A percentile compares a stretch with the other conserved stretches of the same genome.
phyloP scores from a whole-genome alignment of 177 flowering plant species.

The Vitis hybrid region DNA sequence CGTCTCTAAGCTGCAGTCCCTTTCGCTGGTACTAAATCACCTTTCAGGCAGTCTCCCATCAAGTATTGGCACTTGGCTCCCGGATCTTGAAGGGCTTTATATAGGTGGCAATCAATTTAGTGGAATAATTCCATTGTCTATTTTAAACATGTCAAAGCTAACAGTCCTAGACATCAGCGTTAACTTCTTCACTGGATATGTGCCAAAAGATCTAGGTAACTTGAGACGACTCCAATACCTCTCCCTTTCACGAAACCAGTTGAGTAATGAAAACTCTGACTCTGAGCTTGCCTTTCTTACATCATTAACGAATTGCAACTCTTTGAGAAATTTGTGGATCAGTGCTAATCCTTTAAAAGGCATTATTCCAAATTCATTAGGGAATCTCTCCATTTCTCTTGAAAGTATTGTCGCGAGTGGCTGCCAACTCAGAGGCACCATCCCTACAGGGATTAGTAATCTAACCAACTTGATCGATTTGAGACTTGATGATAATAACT shows the following conservation, averaged over 20 bases:
- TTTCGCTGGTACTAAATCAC: background rate
- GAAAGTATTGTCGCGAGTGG: background rate
- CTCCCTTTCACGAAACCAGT: background rate
- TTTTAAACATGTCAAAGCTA: background rate
- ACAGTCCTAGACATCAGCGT: background rate
- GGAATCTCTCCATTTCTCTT: slow-evolving; percentile 19
- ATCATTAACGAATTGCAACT: background rate
- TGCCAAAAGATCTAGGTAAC: background rate
- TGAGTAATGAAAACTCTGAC: background rate
- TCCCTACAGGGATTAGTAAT: background rate
- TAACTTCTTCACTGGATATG: background rate
- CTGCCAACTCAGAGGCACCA: slow-evolving; percentile 4
- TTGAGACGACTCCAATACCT: background rate
- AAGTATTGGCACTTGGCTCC: background rate
- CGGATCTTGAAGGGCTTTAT: background rate
- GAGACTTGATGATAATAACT: background rate
- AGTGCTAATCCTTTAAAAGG: background rate
- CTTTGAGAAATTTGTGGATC: background rate
- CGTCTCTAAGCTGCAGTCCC: background rate
- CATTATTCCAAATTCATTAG: slow-evolving; percentile 3
- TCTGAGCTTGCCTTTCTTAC: background rate
- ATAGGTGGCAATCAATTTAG: background rate
- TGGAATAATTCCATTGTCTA: slow-evolving; percentile 6
- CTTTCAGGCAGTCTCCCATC: slow-evolving; percentile 1
- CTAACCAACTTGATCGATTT: background rate